These are phyloP conservation scores for Lentinula novae-zelandiae DNA, from an alignment of 1,284 basidiomycete genomes.

Conservation along the genomic window DNA sequence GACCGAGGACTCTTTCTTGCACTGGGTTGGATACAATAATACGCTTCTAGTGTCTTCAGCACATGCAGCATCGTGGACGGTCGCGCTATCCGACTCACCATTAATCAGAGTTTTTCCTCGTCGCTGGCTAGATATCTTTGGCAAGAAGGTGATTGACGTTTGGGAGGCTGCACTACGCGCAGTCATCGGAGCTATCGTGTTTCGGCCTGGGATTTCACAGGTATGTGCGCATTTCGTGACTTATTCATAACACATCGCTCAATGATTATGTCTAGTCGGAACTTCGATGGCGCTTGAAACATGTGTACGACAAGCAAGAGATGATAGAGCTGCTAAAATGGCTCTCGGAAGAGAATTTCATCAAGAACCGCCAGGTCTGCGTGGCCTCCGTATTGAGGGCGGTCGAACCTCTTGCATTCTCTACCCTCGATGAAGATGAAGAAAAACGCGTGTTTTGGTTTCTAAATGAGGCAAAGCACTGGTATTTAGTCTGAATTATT, in stretches of 20 bases:
- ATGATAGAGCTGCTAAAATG: constrained; percentile 59
- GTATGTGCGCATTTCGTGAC: constrained; percentile 34
- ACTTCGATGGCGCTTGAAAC: constrained; percentile 61
- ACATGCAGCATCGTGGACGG: constrained; percentile 56
- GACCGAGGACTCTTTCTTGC: constrained; percentile 50
- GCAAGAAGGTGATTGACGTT: constrained; percentile 51
- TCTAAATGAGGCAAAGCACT: constrained; percentile 33
- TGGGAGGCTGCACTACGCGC: constrained; percentile 70
- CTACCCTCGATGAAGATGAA: constrained; percentile 45
- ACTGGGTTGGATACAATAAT: constrained; percentile 68
- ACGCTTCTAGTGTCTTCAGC: constrained; percentile 49
- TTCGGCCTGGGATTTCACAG: constrained; percentile 72
- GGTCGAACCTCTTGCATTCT: constrained; percentile 22
- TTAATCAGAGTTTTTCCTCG: constrained; percentile 54
- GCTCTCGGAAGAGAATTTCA: constrained; percentile 46
- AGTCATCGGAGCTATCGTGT: constrained; percentile 62
- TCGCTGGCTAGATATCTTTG: constrained; percentile 75
- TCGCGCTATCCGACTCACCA: constrained; percentile 45
- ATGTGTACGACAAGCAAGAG: constrained; percentile 75
- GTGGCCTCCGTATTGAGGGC: constrained; percentile 13
- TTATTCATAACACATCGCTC: background rate
- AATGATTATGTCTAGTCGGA: constrained; percentile 42
- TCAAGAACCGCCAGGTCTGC: constrained; percentile 31
- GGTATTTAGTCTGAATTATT: constrained; percentile 32
- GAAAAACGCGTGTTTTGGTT: constrained; percentile 46